A percentile compares a stretch with the other conserved stretches of the same genome.
Evolutionary conservation across 2,329 filamentous ascomycete species (phyloP).

Genomic region (Chaetoscypha palmicola): DNA sequence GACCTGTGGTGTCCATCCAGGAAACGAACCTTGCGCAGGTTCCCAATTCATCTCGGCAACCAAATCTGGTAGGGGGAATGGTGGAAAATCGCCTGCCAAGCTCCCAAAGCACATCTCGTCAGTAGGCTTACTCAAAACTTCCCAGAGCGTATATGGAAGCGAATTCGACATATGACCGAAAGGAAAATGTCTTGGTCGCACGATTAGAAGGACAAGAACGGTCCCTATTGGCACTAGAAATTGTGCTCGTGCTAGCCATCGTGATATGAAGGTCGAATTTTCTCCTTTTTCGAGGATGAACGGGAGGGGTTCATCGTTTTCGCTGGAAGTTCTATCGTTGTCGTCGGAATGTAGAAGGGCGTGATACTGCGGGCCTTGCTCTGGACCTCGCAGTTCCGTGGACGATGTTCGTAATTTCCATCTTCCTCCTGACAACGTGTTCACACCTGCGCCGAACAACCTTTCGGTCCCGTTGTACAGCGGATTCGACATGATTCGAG

Average conservation of each 20-base stretch:
- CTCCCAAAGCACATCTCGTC: constrained; percentile 16
- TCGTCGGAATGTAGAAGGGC: background rate
- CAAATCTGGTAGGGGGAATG: constrained; percentile 27
- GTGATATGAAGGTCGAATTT: background rate
- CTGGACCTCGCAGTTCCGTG: constrained; percentile 1
- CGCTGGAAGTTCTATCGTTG: background rate
- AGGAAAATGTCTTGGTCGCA: constrained; percentile 31
- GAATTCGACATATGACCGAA: constrained; percentile 32
- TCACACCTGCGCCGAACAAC: constrained; percentile 13
- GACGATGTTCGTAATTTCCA: background rate
- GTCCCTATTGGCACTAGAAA: constrained; percentile 13
- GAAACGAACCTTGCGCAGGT: constrained; percentile 10
- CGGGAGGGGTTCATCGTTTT: constrained; percentile 2
- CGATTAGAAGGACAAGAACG: constrained; percentile 27
- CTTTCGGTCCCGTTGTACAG: constrained; percentile 25
- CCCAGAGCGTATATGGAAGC: constrained; percentile 32
- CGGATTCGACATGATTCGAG: constrained; percentile 28
- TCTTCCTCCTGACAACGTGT: constrained; percentile 12
- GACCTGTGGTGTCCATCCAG: constrained; percentile 18
- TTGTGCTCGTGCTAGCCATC: constrained; percentile 4
- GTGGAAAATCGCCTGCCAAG: constrained; percentile 22
- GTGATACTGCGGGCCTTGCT: background rate
- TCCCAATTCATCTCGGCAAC: constrained; percentile 18
- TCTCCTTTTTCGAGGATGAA: background rate
- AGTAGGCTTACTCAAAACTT: constrained; percentile 25